These are phyloP conservation scores for Lepraria neglecta DNA, from an alignment of 495 filamentous ascomycete species.

Conservation along the genomic window DNA sequence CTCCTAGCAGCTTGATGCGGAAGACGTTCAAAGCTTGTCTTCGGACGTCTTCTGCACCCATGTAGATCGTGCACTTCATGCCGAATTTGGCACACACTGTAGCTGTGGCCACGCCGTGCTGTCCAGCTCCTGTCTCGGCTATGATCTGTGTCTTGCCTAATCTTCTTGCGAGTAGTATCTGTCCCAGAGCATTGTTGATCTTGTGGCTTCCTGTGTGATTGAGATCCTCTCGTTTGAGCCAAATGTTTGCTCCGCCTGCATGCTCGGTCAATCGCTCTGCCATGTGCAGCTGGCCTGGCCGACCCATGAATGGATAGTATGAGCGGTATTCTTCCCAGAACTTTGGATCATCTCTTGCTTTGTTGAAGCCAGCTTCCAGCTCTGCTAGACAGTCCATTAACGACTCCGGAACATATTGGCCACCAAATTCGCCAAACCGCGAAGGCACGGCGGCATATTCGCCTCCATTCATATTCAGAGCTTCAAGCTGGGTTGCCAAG, in stretches of 20 bases:
- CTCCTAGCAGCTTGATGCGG: conserved; percentile 91
- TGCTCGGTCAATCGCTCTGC: conserved; percentile 83
- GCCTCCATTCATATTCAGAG: conserved; percentile 52
- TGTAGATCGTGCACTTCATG: conserved; percentile 92
- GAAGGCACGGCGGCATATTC: conserved; percentile 58
- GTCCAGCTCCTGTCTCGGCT: conserved; percentile 92
- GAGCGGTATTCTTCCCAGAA: conserved; percentile 98
- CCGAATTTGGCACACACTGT: conserved; percentile 96
- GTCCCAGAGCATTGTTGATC: conserved; percentile 94
- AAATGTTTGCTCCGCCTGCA: conserved; percentile 87
- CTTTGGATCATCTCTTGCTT: conserved; percentile 71
- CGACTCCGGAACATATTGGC: conserved; percentile 97
- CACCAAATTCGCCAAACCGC: conserved; percentile 93
- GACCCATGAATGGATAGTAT: conserved; percentile 97
- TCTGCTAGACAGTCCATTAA: conserved; percentile 94
- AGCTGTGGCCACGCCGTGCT: conserved; percentile 91
- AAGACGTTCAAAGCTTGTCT: conserved; percentile 94
- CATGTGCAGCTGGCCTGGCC: conserved; percentile 83
- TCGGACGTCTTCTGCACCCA: conserved; percentile 91
- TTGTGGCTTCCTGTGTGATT: conserved; percentile 88
- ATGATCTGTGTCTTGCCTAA: conserved; percentile 92
- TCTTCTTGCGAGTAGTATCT: conserved; percentile 72
- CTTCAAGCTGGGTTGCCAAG: conserved; percentile 65
- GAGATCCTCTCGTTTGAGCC: conserved; percentile 90
- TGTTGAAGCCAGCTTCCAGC: conserved; percentile 85